Percentiles rank a stretch among this genome's conserved stretches.
Conservation (phyloP, 352 stramenopile genomes). For the Pythium volutum region DNA sequence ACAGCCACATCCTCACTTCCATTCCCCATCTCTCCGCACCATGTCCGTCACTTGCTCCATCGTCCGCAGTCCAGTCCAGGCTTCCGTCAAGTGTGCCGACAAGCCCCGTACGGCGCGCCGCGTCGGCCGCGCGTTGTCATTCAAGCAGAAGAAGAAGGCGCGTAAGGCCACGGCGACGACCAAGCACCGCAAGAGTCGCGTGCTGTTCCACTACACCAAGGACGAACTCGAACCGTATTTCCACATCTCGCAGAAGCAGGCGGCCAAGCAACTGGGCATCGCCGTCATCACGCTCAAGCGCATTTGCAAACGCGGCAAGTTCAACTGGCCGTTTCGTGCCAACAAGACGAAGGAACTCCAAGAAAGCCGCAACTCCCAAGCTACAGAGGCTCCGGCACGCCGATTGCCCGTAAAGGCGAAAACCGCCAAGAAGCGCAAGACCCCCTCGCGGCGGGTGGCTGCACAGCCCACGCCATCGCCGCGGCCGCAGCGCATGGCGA, state of each 20-base stretch:
- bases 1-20: conserved; percentile 5
- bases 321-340: conserved; percentile 54
- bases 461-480: background rate
- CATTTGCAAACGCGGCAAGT: conserved; percentile 47
- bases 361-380: conserved; percentile 1
- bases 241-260: conserved; percentile 47
- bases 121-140: conserved; percentile 22
- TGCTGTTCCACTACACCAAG: conserved; percentile 38
- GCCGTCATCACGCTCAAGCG: conserved; percentile 72
- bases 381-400: background rate
- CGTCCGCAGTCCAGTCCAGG: conserved; percentile 13
- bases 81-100: conserved; percentile 14
- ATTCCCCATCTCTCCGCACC: conserved; percentile 1
- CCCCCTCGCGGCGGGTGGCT: no score
- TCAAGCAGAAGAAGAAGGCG: conserved; percentile 18
- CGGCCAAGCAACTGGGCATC: conserved; percentile 39
- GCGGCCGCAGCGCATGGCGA: background rate
- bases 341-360: conserved; percentile 26
- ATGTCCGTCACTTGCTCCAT: conserved; percentile 12
- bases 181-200: conserved; percentile 42
- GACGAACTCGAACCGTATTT: conserved; percentile 40
- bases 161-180: conserved; percentile 5
- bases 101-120: conserved; percentile 11
- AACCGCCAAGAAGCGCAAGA: background rate
- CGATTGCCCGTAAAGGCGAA: background rate